A percentile compares a stretch with the other conserved stretches of the same genome.
Evolutionary conservation across 2,329 filamentous ascomycete genomes (phyloP).

Genomic region (Huntiella decipiens): DNA sequence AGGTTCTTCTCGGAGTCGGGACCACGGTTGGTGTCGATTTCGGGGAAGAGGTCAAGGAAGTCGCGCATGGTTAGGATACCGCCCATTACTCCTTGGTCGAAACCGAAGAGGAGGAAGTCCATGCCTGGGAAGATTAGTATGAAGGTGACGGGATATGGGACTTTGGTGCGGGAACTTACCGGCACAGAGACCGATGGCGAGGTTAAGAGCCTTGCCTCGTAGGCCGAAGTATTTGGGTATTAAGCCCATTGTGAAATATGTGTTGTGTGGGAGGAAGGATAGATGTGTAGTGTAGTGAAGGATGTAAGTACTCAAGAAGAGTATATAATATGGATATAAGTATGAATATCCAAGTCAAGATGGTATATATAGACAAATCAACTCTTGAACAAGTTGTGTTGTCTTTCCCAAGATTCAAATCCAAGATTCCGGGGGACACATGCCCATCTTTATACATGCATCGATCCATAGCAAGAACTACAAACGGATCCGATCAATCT

Average conservation of each 20-base stretch:
- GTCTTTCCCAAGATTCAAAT: not conserved
- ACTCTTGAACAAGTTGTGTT: not conserved
- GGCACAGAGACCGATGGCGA: slow-evolving; percentile 12
- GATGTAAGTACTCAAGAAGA: not conserved
- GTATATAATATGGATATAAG: no score
- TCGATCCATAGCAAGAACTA: no score
- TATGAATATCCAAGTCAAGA: not conserved
- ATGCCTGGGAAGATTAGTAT: slow-evolving; percentile 5
- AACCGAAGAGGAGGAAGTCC: slow-evolving; percentile 25
- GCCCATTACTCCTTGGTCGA: slow-evolving; percentile 58
- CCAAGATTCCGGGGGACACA: no score
- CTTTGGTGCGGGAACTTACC: slow-evolving; percentile 11
- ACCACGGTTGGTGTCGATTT: slow-evolving; percentile 26
- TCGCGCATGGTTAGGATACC: slow-evolving; percentile 49
- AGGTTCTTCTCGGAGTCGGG: slow-evolving; percentile 18
- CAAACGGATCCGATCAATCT: no score
- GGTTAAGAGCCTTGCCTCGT: slow-evolving; percentile 12
- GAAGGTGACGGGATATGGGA: not conserved
- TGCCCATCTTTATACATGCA: no score
- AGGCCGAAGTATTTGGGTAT: slow-evolving; percentile 13
- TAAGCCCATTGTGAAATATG: slow-evolving; percentile 4
- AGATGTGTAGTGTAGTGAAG: not conserved
- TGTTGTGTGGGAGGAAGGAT: not conserved
- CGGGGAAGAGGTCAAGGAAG: slow-evolving; percentile 39
- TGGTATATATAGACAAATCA: not conserved